phyloP scores from a whole-genome alignment of 2,329 filamentous ascomycete genomes.

The Fusarium fujikuroi region DNA sequence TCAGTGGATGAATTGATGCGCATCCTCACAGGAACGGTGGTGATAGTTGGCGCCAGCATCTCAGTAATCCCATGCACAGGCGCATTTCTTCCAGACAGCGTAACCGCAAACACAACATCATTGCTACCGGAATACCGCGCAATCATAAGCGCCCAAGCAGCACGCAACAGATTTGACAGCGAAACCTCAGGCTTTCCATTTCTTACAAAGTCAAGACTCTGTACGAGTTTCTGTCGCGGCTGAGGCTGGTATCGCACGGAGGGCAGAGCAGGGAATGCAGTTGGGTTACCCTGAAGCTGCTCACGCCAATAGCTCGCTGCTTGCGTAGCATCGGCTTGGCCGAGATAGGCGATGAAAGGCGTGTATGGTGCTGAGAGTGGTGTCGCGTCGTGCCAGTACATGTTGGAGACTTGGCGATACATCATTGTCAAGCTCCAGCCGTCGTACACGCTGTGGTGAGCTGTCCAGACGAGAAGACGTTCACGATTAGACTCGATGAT shows the following conservation, averaged over 20 bases:
- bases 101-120: not conserved
- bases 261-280: not conserved
- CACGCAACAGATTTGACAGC: not conserved
- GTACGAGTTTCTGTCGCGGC: not conserved
- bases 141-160: not conserved
- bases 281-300: not conserved
- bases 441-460: not conserved
- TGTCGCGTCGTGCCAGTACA: not conserved
- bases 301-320: not conserved
- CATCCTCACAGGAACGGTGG: not conserved
- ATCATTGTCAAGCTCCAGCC: slow-evolving; percentile 1
- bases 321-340: not conserved
- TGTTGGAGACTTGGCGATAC: not conserved
- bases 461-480: not conserved
- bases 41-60: not conserved
- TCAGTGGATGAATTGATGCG: not conserved
- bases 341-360: not conserved
- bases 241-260: not conserved
- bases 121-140: not conserved
- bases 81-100: not conserved
- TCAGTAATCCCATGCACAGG: not conserved
- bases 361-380: not conserved
- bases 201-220: not conserved
- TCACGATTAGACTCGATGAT: not conserved
- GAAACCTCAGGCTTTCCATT: not conserved